phyloP scores from a whole-genome alignment of 2,329 filamentous ascomycete genomes.

The Aciculosporium take region DNA sequence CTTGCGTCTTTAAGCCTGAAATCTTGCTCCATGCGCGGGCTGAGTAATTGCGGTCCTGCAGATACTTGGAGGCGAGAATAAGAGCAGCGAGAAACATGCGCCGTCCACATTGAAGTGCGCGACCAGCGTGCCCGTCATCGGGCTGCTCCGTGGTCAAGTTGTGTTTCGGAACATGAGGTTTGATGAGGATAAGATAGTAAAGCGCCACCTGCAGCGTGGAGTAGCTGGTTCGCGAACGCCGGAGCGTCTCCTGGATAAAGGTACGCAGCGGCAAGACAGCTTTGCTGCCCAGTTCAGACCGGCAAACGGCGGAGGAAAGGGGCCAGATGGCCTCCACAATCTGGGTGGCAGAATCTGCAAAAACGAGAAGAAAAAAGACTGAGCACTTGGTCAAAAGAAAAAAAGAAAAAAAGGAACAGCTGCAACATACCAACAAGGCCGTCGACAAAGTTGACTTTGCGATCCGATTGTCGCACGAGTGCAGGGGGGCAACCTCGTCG shows the following conservation, averaged over 20 bases:
- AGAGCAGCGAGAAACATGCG: slow-evolving; percentile 94
- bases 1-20: slow-evolving; percentile 78
- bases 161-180: slow-evolving; percentile 67
- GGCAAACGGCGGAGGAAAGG: slow-evolving; percentile 65
- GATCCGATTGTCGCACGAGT: slow-evolving; percentile 74
- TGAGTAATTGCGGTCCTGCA: slow-evolving; percentile 96
- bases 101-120: slow-evolving; percentile 84
- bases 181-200: slow-evolving; percentile 91
- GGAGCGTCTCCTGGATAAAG: slow-evolving; percentile 94
- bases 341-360: slow-evolving; percentile 83
- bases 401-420: slow-evolving; percentile 8
- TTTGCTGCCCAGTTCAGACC: slow-evolving; percentile 56
- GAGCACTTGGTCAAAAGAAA: slow-evolving; percentile 14
- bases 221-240: slow-evolving; percentile 89
- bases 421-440: slow-evolving; percentile 83
- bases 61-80: slow-evolving; percentile 92
- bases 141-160: slow-evolving; percentile 81
- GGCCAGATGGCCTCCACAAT: slow-evolving; percentile 98
- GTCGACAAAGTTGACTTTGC: slow-evolving; percentile 91
- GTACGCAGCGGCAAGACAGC: slow-evolving; percentile 79
- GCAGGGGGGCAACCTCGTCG: slow-evolving; percentile 54
- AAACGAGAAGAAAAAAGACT: slow-evolving; percentile 10
- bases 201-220: slow-evolving; percentile 93
- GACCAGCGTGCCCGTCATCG: slow-evolving; percentile 54
- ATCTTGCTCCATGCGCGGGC: slow-evolving; percentile 98